A percentile compares a stretch with the other conserved stretches of the same genome.
Evolutionary conservation across 2,329 filamentous ascomycete genomes (phyloP).

Genomic region (Claviceps spartinae): DNA sequence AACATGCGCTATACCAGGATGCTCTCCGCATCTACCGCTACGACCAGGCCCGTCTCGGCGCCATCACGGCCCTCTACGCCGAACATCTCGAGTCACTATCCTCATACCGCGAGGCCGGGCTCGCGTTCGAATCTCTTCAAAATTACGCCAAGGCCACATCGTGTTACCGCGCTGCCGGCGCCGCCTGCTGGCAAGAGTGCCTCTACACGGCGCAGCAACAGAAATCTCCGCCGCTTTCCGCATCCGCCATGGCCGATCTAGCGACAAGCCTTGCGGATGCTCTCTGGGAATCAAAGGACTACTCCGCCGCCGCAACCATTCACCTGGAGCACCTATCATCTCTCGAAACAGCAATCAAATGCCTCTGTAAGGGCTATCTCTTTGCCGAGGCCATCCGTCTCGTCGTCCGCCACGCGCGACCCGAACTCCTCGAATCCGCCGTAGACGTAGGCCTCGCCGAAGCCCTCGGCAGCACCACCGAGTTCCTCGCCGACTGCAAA

Average conservation of each 20-base stretch:
- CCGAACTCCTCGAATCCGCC: slow-evolving; percentile 49
- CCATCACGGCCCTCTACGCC: slow-evolving; percentile 68
- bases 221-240: slow-evolving; percentile 44
- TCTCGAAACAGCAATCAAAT: slow-evolving; percentile 53
- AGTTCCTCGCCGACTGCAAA: slow-evolving; percentile 88
- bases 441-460: slow-evolving; percentile 73
- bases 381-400: slow-evolving; percentile 85
- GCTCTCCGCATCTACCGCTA: slow-evolving; percentile 78
- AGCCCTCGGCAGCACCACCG: slow-evolving; percentile 67
- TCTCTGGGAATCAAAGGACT: slow-evolving; percentile 74
- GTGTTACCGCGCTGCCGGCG: slow-evolving; percentile 71
- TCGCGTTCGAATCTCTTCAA: slow-evolving; percentile 77
- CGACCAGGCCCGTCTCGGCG: slow-evolving; percentile 49
- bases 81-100: slow-evolving; percentile 61
- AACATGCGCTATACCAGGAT: slow-evolving; percentile 64
- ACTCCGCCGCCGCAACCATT: slow-evolving; percentile 63
- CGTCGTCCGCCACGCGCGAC: slow-evolving; percentile 44
- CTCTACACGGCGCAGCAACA: slow-evolving; percentile 66
- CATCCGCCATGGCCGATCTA: slow-evolving; percentile 48
- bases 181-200: slow-evolving; percentile 74
- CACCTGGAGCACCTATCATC: slow-evolving; percentile 70
- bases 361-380: slow-evolving; percentile 73
- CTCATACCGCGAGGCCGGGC: slow-evolving; percentile 70
- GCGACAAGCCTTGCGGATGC: slow-evolving; percentile 66
- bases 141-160: slow-evolving; percentile 63